Evolutionary conservation across 2,329 filamentous ascomycete genomes (phyloP).

Genomic region (Colletotrichum costaricense): DNA sequence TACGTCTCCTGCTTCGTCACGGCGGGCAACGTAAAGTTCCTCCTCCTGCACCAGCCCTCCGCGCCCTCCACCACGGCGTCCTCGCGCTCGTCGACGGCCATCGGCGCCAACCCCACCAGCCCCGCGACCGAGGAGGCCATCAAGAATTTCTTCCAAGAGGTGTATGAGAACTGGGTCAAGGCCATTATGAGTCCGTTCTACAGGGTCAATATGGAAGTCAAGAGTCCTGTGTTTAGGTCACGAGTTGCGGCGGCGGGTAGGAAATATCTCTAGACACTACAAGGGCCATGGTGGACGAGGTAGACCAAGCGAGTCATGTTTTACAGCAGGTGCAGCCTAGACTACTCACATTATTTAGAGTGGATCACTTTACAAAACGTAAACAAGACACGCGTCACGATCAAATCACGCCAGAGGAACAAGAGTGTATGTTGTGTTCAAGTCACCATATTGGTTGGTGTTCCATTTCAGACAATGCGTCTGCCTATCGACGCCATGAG

Average conservation of each 20-base stretch:
- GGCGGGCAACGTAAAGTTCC: slow-evolving; percentile 90
- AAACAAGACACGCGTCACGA: slow-evolving; percentile 3
- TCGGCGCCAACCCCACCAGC: slow-evolving; percentile 85
- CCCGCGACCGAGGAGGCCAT: slow-evolving; percentile 96
- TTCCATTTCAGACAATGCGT: slow-evolving; percentile 38
- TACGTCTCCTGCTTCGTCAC: slow-evolving; percentile 97
- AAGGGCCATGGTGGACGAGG: slow-evolving; percentile 34
- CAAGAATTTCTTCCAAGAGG: slow-evolving; percentile 92
- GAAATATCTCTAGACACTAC: slow-evolving; percentile 78
- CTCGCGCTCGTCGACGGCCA: slow-evolving; percentile 72
- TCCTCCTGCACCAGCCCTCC: slow-evolving; percentile 88
- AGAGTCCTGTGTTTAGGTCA: slow-evolving; percentile 85
- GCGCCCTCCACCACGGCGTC: slow-evolving; percentile 49
- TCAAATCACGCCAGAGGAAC: neutral
- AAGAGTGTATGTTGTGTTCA: slow-evolving; percentile 27
- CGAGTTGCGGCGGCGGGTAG: slow-evolving; percentile 88
- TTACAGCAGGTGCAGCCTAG: neutral
- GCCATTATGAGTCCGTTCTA: slow-evolving; percentile 98
- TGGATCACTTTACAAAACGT: neutral
- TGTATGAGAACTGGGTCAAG: slow-evolving; percentile 98
- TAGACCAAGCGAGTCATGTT: neutral
- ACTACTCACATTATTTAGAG: neutral
- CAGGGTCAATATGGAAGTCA: slow-evolving; percentile 83
- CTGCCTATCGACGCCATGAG: slow-evolving; percentile 38
- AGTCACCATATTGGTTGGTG: slow-evolving; percentile 34